These are phyloP conservation scores for Collybia sordida DNA, from an alignment of 768 basidiomycete genomes.

Conservation along the genomic window DNA sequence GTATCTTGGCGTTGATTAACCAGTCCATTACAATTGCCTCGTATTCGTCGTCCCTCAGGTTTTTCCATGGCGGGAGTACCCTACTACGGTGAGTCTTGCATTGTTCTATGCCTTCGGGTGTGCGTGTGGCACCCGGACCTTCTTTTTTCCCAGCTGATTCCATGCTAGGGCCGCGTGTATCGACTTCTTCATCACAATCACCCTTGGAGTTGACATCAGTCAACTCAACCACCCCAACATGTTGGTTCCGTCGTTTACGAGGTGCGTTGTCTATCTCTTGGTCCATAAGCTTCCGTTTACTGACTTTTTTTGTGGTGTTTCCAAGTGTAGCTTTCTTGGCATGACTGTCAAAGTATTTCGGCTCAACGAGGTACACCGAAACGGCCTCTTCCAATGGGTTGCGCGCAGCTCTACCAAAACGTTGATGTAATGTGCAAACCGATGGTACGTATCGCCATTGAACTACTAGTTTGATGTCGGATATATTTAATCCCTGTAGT, in stretches of 20 bases:
- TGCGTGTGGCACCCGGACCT: no score
- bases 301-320: not conserved
- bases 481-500: slow-evolving; percentile 10
- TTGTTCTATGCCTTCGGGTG: no score
- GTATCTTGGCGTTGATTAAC: not conserved
- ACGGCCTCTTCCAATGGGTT: slow-evolving; percentile 1
- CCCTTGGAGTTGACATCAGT: not conserved
- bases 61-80: not conserved
- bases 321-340: not conserved
- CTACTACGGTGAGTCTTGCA: not conserved
- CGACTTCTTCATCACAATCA: not conserved
- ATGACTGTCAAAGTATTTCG: slow-evolving; percentile 10
- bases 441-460: slow-evolving; percentile 11
- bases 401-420: slow-evolving; percentile 10
- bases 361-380: slow-evolving; percentile 14
- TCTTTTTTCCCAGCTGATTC: no score
- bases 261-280: not conserved
- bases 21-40: not conserved
- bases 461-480: slow-evolving; percentile 12
- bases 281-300: not conserved
- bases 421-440: slow-evolving; percentile 13
- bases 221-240: no score
- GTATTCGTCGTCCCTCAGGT: not conserved
- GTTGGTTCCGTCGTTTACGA: no score
- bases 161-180: not conserved